Percentiles rank a stretch among this genome's conserved stretches.
Evolutionary conservation across 805 yeast genomes (phyloP).

Genomic region (Candida maesae): DNA sequence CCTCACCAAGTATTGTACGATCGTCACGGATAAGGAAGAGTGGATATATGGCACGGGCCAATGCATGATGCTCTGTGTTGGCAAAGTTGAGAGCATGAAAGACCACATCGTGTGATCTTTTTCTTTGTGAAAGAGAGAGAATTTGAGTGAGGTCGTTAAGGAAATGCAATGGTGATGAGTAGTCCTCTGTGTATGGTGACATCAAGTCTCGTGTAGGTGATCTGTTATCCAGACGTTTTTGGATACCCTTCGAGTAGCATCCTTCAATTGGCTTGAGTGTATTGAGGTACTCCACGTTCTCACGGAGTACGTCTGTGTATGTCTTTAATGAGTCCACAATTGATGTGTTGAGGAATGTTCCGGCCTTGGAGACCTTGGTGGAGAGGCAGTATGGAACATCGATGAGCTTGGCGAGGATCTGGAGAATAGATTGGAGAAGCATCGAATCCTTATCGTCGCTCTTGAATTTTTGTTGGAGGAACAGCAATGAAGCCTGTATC

Average conservation of each 20-base stretch:
- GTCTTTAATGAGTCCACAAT: slow-evolving; percentile 13
- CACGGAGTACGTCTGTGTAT: slow-evolving; percentile 9
- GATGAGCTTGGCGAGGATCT: slow-evolving; percentile 20
- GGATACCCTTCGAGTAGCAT: slow-evolving; percentile 45
- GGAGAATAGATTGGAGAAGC: slow-evolving; percentile 19
- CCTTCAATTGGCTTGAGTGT: slow-evolving; percentile 29
- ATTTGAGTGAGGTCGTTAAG: slow-evolving; percentile 37
- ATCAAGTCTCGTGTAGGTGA: slow-evolving; percentile 39
- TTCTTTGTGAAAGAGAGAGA: slow-evolving; percentile 29
- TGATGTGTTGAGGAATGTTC: slow-evolving; percentile 13
- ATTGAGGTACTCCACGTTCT: slow-evolving; percentile 21
- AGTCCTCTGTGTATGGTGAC: slow-evolving; percentile 30
- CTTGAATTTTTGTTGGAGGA: slow-evolving; percentile 27
- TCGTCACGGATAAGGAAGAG: slow-evolving; percentile 61
- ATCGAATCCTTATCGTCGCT: slow-evolving; percentile 19
- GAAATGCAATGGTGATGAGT: slow-evolving; percentile 27
- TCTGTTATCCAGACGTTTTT: slow-evolving; percentile 43
- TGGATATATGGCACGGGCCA: slow-evolving; percentile 64
- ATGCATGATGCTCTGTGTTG: slow-evolving; percentile 32
- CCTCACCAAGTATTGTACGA: slow-evolving; percentile 51
- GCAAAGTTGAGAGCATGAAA: slow-evolving; percentile 34
- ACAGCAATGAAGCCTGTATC: slow-evolving; percentile 33
- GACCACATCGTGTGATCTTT: slow-evolving; percentile 29
- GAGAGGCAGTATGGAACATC: slow-evolving; percentile 19
- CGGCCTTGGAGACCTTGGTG: slow-evolving; percentile 13